A percentile compares a stretch with the other conserved stretches of the same genome.
These are phyloP conservation scores for Baudoinia panamericana DNA, from an alignment of 495 filamentous ascomycete species.

Conservation along the genomic window DNA sequence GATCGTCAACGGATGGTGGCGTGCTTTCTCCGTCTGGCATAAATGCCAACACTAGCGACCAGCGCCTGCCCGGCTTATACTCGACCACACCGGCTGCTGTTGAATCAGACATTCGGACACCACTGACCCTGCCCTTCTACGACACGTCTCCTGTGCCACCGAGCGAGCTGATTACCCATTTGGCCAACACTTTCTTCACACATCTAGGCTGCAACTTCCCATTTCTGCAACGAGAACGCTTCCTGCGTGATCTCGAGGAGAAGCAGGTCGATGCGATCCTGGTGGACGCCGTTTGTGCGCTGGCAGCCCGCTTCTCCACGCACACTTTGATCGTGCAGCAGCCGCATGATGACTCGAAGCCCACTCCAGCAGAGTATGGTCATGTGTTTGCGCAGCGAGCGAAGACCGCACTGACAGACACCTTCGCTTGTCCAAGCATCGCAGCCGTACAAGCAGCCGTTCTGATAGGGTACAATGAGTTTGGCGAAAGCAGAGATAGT, in stretches of 20 bases:
- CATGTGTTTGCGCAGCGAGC: constrained; percentile 66
- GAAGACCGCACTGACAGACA: constrained; percentile 59
- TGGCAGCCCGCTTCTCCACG: constrained; percentile 69
- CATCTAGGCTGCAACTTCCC: constrained; percentile 73
- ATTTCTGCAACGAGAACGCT: constrained; percentile 57
- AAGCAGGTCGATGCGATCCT: constrained; percentile 72
- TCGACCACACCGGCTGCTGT: constrained; percentile 12
- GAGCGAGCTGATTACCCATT: constrained; percentile 55
- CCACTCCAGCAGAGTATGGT: constrained; percentile 41
- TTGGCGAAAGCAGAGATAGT: constrained; percentile 73
- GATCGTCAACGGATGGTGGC: constrained; percentile 19
- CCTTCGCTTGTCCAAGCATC: constrained; percentile 64
- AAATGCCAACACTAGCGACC: constrained; percentile 3
- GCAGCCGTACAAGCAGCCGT: constrained; percentile 68
- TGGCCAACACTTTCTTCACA: constrained; percentile 64
- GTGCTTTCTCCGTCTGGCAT: neutral
- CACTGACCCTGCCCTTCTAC: constrained; percentile 65
- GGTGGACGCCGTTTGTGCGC: constrained; percentile 71
- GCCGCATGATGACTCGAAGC: constrained; percentile 21
- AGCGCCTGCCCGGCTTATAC: neutral
- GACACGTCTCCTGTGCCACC: constrained; percentile 56
- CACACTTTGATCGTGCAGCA: constrained; percentile 45
- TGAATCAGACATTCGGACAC: constrained; percentile 32
- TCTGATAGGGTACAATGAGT: constrained; percentile 72
- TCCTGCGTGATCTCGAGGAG: constrained; percentile 56